Conservation (phyloP, 1,139 yeast genomes). For the Kodamaea derodonti region DNA sequence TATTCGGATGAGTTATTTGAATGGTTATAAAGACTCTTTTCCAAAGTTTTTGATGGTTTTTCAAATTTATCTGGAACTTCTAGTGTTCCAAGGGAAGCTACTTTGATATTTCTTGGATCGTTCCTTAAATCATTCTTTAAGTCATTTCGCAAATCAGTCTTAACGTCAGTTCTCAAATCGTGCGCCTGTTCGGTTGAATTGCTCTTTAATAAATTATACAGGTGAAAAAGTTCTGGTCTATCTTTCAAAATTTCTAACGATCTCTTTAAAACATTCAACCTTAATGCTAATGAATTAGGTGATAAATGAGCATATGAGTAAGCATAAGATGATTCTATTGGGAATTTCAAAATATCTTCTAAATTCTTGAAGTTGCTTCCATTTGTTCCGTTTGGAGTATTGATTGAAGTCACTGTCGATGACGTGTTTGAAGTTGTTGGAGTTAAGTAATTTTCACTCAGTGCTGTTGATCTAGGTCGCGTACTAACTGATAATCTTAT, state of each 20-base stretch:
- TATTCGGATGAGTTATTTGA: conserved; percentile 24
- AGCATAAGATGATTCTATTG: conserved; percentile 79
- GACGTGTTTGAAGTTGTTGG: conserved; percentile 11
- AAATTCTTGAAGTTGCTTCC: conserved; percentile 12
- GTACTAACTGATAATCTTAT: not conserved
- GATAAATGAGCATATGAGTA: conserved; percentile 82
- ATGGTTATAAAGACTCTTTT: conserved; percentile 9
- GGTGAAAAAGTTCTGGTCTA: conserved; percentile 49
- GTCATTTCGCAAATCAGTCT: not conserved
- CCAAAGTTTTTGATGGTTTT: not conserved
- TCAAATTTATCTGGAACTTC: not conserved
- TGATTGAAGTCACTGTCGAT: not conserved
- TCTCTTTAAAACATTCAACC: conserved; percentile 70
- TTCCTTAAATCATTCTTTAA: not conserved
- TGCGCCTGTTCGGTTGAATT: not conserved
- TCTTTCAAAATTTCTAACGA: conserved; percentile 70
- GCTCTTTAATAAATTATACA: conserved; percentile 13
- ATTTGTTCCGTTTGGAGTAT: conserved; percentile 1
- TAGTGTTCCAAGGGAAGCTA: not conserved
- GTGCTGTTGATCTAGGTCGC: conserved; percentile 7
- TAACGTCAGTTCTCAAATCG: not conserved
- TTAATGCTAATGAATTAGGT: conserved; percentile 72
- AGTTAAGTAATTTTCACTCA: conserved; percentile 10
- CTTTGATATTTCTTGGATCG: not conserved
- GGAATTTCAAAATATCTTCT: conserved; percentile 49